Evolutionary conservation across 1,284 basidiomycete genomes (phyloP), one percentile per base, ranked within the genome.

Genomic region (Heterobasidion irregulare): DNA sequence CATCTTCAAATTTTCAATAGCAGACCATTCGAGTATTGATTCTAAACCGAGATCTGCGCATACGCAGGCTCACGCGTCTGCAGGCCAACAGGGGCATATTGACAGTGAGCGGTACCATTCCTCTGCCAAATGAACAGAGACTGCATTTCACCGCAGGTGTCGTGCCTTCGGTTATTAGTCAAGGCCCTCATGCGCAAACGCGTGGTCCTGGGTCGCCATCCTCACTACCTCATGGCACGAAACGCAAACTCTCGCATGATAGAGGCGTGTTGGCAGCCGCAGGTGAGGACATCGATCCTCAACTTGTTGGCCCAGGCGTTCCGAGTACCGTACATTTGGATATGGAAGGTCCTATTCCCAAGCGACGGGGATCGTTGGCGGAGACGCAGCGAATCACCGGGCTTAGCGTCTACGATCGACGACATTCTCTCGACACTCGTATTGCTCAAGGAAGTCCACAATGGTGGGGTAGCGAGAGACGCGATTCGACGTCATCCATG

Each of bases 211-310:
- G 60, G 62, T 67, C 64, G 56, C 70, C 72, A 69, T 57, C 65
- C 8, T 62, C 72, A 41, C n/a, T n/a, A 13, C 71, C 75, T 47
- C 80, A 81, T 64, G 86, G 88, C 57, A 82, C 79, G 56, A 92
- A 92, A 69, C 80, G 89, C 61, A 92, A 92, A 72, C 84, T 89
- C 74, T 87, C 88, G 44, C 72, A 74, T 59, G 87, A 89, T 74
- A 77, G 82, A 59, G 71, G 72, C 56, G 67, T 69, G 36, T 71
- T 78, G 60, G 65, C 74, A 12, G 67, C 78, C 34, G 71, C 78
- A 41, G 74, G 75, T 52, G 81, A 83, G 61, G 85, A 86, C 58
- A 70, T 77, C 54, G 86, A 87, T 65, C 71, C 80, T n/a, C 80
- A 80, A 58, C 72, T 88, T 55, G 74, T 78, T 46, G 86, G 86